Conservation (phyloP, 192 early-diverging fungal species). For the Coemansia sp. region DNA sequence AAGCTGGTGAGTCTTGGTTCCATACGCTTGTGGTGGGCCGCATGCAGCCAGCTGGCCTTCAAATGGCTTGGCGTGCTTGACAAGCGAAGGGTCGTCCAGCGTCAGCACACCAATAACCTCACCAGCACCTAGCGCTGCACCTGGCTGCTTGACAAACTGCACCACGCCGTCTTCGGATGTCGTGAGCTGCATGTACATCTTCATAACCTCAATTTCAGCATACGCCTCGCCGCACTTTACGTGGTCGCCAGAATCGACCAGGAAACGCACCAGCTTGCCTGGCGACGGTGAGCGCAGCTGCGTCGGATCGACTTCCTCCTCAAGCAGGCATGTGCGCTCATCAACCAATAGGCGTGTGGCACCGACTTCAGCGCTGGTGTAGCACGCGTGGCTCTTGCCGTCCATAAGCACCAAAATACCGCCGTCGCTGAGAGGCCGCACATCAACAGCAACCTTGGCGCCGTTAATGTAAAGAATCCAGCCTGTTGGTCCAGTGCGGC, state of each 20-base stretch:
- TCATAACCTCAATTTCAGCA: conserved; percentile 99
- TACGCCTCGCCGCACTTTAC: conserved; percentile 85
- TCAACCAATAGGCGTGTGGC: conserved; percentile 86
- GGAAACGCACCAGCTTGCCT: conserved; percentile 91
- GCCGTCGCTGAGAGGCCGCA: conserved; percentile 85
- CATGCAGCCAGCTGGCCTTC: conserved; percentile 67
- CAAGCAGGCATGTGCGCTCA: conserved; percentile 86
- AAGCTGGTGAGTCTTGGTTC: conserved; percentile 87
- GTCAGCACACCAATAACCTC: conserved; percentile 90
- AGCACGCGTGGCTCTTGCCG: conserved; percentile 90
- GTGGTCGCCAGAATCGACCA: conserved; percentile 92
- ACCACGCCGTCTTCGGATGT: conserved; percentile 88
- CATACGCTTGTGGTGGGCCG: conserved; percentile 77
- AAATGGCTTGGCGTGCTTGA: conserved; percentile 85
- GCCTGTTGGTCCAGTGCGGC: conserved; percentile 74
- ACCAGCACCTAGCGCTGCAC: conserved; percentile 77
- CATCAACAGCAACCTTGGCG: conserved; percentile 75
- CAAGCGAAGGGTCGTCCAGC: conserved; percentile 91
- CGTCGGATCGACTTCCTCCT: conserved; percentile 97
- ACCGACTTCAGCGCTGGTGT: conserved; percentile 84
- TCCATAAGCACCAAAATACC: conserved; percentile 87
- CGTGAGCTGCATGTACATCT: conserved; percentile 99
- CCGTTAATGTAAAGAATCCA: conserved; percentile 82
- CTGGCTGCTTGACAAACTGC: conserved; percentile 84
- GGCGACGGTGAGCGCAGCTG: conserved; percentile 93